phyloP scores from a whole-genome alignment of 2,329 filamentous ascomycete species.

The Lomentospora prolificans region DNA sequence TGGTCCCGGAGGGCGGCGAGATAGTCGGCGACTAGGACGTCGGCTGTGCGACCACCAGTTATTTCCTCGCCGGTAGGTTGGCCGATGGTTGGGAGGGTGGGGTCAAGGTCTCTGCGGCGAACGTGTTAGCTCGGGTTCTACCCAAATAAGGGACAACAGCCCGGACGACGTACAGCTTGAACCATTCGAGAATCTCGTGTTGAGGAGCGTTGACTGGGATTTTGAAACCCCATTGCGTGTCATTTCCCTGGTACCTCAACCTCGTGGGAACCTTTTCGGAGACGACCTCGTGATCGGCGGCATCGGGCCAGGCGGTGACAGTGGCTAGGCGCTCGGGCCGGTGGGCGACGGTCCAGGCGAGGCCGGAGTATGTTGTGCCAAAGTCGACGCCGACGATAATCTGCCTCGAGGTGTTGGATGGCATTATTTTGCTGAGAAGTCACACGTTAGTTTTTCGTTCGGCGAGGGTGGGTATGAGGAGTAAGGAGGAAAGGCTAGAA shows the following conservation, averaged over 20 bases:
- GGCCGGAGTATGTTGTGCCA: conserved; percentile 45
- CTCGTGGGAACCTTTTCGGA: conserved; percentile 40
- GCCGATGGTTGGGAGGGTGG: conserved; percentile 23
- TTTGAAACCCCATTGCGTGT: conserved; percentile 40
- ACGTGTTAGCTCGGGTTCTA: background rate
- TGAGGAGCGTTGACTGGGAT: conserved; percentile 30
- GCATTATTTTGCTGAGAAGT: background rate
- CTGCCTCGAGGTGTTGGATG: conserved; percentile 18
- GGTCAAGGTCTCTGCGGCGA: conserved; percentile 23
- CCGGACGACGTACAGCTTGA: conserved; percentile 36
- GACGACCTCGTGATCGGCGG: conserved; percentile 22
- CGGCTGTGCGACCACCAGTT: conserved; percentile 21
- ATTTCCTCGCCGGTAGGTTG: conserved; percentile 19
- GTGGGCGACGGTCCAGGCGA: conserved; percentile 40
- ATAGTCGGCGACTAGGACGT: conserved; percentile 36
- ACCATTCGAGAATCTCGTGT: conserved; percentile 32
- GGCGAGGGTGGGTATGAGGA: background rate
- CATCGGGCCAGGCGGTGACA: conserved; percentile 35
- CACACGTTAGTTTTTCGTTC: background rate
- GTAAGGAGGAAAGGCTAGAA: background rate
- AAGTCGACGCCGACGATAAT: conserved; percentile 46
- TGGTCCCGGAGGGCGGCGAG: conserved; percentile 38
- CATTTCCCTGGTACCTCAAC: conserved; percentile 29
- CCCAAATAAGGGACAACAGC: conserved; percentile 3
- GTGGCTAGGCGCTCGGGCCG: conserved; percentile 29